A percentile compares a stretch with the other conserved stretches of the same genome.
Evolutionary conservation across 257 asterid genomes (phyloP).

Genomic region (Fraxinus pennsylvanica): DNA sequence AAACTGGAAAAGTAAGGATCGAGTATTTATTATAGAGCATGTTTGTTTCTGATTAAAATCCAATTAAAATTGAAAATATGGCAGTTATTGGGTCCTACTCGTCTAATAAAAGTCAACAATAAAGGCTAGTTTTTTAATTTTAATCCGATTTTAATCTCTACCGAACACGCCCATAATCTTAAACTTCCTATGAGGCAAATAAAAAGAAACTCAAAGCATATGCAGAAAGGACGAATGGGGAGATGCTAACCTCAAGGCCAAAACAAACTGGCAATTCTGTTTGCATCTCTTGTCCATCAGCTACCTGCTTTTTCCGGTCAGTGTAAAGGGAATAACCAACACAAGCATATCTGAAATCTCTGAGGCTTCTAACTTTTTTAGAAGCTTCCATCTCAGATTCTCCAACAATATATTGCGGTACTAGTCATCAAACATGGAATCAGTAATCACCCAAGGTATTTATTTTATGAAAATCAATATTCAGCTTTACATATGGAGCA

Average conservation of each 20-base stretch:
- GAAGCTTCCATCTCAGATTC: slow-evolving; percentile 71
- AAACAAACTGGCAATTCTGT: slow-evolving; percentile 75
- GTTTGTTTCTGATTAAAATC: too few relatives aligned
- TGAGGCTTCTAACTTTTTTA: slow-evolving; percentile 68
- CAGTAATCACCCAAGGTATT: slow-evolving; percentile 9
- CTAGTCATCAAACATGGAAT: slow-evolving; percentile 50
- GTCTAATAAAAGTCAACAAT: too few relatives aligned
- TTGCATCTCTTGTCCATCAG: slow-evolving; percentile 43
- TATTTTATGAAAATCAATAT: background rate
- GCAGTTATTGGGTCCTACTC: too few relatives aligned
- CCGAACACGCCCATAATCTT: background rate
- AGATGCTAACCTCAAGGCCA: slow-evolving; percentile 81
- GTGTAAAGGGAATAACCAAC: slow-evolving; percentile 78
- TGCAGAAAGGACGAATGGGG: background rate
- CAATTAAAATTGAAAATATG: too few relatives aligned
- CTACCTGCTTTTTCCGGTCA: slow-evolving; percentile 47
- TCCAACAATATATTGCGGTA: slow-evolving; percentile 61
- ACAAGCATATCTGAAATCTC: slow-evolving; percentile 80
- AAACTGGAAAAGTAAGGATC: background rate
- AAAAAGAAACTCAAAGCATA: slow-evolving; percentile 20
- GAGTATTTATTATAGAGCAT: background rate
- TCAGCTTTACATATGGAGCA: background rate
- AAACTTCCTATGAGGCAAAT: background rate
- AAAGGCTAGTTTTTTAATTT: too few relatives aligned
- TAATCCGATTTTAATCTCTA: too few relatives aligned